phyloP scores from a whole-genome alignment of 2,329 filamentous ascomycete species.

The Neonectria magnoliae region DNA sequence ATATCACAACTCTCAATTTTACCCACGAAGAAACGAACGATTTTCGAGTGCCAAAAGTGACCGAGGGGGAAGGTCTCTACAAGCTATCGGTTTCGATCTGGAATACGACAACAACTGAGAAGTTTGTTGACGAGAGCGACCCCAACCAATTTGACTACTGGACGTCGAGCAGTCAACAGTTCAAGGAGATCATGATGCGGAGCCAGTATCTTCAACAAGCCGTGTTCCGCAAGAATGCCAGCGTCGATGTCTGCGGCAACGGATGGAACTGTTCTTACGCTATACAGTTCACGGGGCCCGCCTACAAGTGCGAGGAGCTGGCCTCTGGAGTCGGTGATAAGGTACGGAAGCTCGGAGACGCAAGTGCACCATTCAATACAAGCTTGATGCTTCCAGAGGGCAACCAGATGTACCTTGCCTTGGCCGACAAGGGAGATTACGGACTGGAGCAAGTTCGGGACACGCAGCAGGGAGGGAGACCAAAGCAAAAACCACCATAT shows the following conservation, averaged over 20 bases:
- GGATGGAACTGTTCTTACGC: constrained; percentile 40
- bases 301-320: constrained; percentile 32
- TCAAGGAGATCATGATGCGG: constrained; percentile 25
- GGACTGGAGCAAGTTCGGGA: constrained; percentile 27
- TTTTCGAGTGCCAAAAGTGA: constrained; percentile 14
- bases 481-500: constrained; percentile 28
- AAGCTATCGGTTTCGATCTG: constrained; percentile 29
- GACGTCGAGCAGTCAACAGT: constrained; percentile 30
- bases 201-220: constrained; percentile 32
- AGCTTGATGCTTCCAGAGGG: constrained; percentile 28
- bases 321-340: constrained; percentile 20
- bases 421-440: constrained; percentile 32
- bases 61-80: background rate
- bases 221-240: constrained; percentile 26
- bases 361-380: constrained; percentile 34
- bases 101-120: constrained; percentile 25
- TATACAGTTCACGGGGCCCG: constrained; percentile 33
- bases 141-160: constrained; percentile 29
- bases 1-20: constrained; percentile 39
- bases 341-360: constrained; percentile 31
- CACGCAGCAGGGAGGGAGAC: constrained; percentile 20
- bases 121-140: background rate
- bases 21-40: constrained; percentile 29
- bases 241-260: constrained; percentile 32
- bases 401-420: constrained; percentile 31